Conservation (phyloP, 176 grass and related monocot species). For the Avena insularis region DNA sequence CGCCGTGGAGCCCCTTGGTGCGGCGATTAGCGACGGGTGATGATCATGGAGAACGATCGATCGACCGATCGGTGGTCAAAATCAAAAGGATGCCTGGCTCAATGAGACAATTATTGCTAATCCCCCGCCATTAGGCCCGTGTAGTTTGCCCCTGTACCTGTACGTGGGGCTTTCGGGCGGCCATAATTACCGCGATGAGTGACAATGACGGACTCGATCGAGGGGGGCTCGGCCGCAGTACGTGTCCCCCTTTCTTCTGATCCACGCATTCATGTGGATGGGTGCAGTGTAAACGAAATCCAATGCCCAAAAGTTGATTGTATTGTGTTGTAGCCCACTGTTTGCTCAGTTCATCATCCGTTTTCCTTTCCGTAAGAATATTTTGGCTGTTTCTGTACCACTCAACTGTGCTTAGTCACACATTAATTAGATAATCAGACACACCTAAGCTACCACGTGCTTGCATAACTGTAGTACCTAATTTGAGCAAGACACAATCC, state of each 20-base stretch:
- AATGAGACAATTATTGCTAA: constrained; percentile 54
- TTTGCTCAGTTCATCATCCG: background rate
- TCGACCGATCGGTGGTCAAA: too few relatives aligned
- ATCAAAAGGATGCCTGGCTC: background rate
- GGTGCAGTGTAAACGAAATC: constrained; percentile 32
- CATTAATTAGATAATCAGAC: background rate
- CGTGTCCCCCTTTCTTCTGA: constrained; percentile 1
- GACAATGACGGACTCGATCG: constrained; percentile 56
- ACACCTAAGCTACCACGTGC: background rate
- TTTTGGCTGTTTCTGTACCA: background rate
- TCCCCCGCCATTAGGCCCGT: constrained; percentile 24
- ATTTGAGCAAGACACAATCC: constrained; percentile 32
- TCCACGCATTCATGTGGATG: constrained; percentile 43
- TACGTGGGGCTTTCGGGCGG: constrained; percentile 40
- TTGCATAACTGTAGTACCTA: constrained; percentile 12
- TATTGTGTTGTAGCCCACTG: background rate
- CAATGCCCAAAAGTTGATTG: background rate
- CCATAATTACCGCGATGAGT: constrained; percentile 54
- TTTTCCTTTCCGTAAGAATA: background rate
- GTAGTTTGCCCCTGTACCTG: background rate
- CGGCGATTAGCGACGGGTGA: constrained; percentile 28
- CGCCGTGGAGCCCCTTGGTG: constrained; percentile 7
- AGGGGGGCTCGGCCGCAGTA: constrained; percentile 27
- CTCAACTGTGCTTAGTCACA: background rate
- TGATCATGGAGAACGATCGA: constrained; percentile 30